Base-by-base conservation (phyloP, 331 rosid genomes). In the Rosa hybrid region DNA sequence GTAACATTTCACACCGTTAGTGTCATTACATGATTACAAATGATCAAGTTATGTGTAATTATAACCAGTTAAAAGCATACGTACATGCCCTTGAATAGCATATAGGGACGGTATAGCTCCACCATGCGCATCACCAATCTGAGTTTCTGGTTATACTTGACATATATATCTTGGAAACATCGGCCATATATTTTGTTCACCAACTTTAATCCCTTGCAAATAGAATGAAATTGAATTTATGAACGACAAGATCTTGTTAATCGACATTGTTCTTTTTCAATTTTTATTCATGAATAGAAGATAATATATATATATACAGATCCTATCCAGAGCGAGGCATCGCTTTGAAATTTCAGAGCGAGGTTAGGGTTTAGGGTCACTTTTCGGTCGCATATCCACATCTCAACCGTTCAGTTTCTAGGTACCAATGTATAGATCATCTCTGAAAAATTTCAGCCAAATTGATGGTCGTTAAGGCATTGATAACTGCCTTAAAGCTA, bases 51-150 rank as follows among this genome's bases (percentile, higher is more conserved):
- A 10, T 48, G 18, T 56, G 8, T 7, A 20, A n/a, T 56, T 6
- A 7, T 2, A 6, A 7, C 1, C 9, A 60, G 23, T 45, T 3
- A 3, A n/a, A 7, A 0, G 9, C 5, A 46, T 46, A 82, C 97
- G 72, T 84, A 91, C 98, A 90, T 48, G 74, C 93, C 92, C 60
- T 81, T 86, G 86, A 91, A 91, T 81, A 90, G 84, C 69, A 90
- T 12, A 79, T 93, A 93, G 34, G 98, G 94, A 57, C 39, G 78
- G 87, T 90, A 91, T 57, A 93, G 90, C 2, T 91, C 92, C 23
- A 74, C 84, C 86, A 93, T 81, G 0, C 90, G 90, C 89, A 86
- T 83, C 38, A 81, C 86, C 12, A 41, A 76, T 27, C 49, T 78
- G 39, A 91, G 67, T 71, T 87, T 93, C 62, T 81, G 68, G 25